phyloP scores from a whole-genome alignment of 805 yeast genomes.

The Zygosaccharomyces gambellarensis region DNA sequence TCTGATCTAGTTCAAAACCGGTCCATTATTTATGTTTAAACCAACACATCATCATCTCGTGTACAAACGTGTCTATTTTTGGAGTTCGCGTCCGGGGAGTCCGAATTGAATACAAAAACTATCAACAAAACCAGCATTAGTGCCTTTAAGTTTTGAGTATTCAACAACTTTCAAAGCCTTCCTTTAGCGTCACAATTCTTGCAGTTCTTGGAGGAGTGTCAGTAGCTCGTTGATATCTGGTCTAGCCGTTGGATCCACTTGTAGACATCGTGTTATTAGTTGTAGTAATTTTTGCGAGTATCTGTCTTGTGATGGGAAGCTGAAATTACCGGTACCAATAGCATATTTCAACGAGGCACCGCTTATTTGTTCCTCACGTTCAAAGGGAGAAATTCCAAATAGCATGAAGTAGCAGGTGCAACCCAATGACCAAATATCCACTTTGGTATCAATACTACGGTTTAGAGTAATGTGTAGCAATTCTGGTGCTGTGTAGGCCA shows the following conservation, averaged over 20 bases:
- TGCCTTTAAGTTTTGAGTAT: too few relatives aligned
- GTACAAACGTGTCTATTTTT: neutral
- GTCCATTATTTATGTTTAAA: neutral
- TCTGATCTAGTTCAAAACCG: neutral
- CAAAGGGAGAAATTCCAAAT: conserved; percentile 83
- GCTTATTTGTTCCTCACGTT: conserved; percentile 67
- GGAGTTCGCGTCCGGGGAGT: neutral
- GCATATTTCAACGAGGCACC: conserved; percentile 83
- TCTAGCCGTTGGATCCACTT: conserved; percentile 54
- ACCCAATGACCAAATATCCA: conserved; percentile 91
- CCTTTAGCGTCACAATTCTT: conserved; percentile 14
- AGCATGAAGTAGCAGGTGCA: conserved; percentile 73
- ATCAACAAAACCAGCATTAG: neutral
- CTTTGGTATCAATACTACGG: conserved; percentile 49
- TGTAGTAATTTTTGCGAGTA: conserved; percentile 55
- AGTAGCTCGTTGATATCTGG: conserved; percentile 61
- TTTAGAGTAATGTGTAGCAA: conserved; percentile 70
- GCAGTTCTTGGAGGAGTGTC: conserved; percentile 43
- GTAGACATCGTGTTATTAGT: conserved; percentile 57
- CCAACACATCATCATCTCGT: neutral
- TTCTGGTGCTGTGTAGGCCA: conserved; percentile 90
- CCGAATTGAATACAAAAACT: neutral
- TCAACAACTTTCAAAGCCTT: neutral
- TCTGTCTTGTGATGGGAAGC: conserved; percentile 27
- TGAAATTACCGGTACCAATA: conserved; percentile 61